Base-by-base conservation (phyloP, 768 basidiomycete species). In the Suillus weaverae region DNA sequence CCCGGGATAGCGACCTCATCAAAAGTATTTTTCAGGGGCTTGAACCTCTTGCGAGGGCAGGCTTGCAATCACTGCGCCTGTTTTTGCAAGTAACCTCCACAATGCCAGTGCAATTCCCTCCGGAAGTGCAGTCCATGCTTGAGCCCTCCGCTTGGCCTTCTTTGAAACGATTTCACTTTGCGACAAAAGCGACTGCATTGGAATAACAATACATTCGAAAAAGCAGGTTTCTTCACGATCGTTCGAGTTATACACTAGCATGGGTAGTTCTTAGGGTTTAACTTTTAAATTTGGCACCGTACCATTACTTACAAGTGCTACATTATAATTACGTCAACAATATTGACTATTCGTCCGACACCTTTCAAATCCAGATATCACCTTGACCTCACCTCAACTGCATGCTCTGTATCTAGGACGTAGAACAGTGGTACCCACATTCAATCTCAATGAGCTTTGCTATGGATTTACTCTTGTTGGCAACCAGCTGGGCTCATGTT, bases 401-500 rank as follows among this genome's bases (percentile, higher is more conserved):
- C 51, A 32, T 51, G 50, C 30, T 54, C 32, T 13, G 53, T 32
- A 3, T 18, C 18, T 20, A 53, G 18, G 26, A 30, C 51, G 1
- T 33, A 53, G 50, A 32, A 53, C 51, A 33, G 18, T 2, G 18
- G 5, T 38, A 57, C 26, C 22, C 18, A 57, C 36, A 38, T 39
- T 57, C 36, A 57, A 18, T 57, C 14, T 55, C 14, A 14, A 56
- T 22, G 48, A 50, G 74, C 66, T 64, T 77, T 10, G 64, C 70
- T 5, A 76, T 85, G 20, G 91, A 93, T 70, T 67, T 78, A 22
- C 70, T 86, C 11, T 70, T 91, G 18, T 73, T 88, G 32, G 71
- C 70, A 0, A 79, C 81, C 54, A 80, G 81, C 61, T 91, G 87
- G 83, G 69, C 72, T 1, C 90, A 97, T 68, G 90, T 96, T 55